A percentile compares a stretch with the other conserved stretches of the same genome.
These are phyloP conservation scores for Penicillium brasilianum DNA, from an alignment of 2,329 filamentous ascomycete species.

Conservation along the genomic window DNA sequence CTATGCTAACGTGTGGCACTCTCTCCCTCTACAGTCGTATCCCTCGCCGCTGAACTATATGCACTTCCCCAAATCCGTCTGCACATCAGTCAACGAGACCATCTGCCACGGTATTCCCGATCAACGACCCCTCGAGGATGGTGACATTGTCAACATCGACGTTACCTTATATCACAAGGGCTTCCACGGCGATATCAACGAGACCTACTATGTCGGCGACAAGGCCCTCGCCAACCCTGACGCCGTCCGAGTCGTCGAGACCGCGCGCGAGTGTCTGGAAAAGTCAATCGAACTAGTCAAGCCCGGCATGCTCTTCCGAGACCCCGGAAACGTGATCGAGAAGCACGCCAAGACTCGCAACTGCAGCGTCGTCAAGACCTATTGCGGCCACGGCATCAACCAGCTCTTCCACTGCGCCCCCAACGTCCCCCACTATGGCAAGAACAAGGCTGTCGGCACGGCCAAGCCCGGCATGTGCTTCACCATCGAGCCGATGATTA, in stretches of 20 bases:
- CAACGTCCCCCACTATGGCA: slow-evolving; percentile 95
- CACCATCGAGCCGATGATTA: slow-evolving; percentile 99
- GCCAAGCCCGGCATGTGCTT: slow-evolving; percentile 98
- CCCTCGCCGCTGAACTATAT: slow-evolving; percentile 95
- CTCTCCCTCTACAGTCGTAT: slow-evolving; percentile 69
- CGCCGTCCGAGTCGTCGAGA: slow-evolving; percentile 86
- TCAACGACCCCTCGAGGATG: slow-evolving; percentile 81
- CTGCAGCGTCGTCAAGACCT: slow-evolving; percentile 92
- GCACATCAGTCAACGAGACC: slow-evolving; percentile 94
- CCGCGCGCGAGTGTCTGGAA: slow-evolving; percentile 86
- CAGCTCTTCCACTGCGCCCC: slow-evolving; percentile 90
- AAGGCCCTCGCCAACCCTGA: slow-evolving; percentile 83
- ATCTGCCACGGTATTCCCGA: slow-evolving; percentile 99
- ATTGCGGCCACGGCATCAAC: slow-evolving; percentile 96
- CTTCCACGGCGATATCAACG: slow-evolving; percentile 95
- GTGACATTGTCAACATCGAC: slow-evolving; percentile 97
- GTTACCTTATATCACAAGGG: slow-evolving; percentile 92
- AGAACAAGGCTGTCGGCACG: slow-evolving; percentile 95
- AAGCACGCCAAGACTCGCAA: slow-evolving; percentile 84
- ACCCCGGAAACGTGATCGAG: slow-evolving; percentile 94
- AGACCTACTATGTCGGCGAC: slow-evolving; percentile 97
- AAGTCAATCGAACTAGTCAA: slow-evolving; percentile 90
- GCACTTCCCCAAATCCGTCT: slow-evolving; percentile 96
- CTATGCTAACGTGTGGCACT: neutral
- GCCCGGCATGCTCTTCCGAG: slow-evolving; percentile 88